Evolutionary conservation across 208 protist species (phyloP), one percentile per base, ranked within the genome.

Genomic region (Naegleria lovaniensis): DNA sequence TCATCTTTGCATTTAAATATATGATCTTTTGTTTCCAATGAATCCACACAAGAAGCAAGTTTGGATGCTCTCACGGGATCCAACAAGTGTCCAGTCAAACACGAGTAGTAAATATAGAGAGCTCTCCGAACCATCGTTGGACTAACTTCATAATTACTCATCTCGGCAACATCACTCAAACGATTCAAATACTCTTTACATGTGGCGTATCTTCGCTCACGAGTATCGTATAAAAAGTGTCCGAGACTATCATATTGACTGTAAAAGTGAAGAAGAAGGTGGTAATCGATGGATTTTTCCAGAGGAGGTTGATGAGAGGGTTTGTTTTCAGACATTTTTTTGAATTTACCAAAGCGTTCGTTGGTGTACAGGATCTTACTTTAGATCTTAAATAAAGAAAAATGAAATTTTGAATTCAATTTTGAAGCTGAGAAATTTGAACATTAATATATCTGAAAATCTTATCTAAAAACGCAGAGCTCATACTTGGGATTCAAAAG

Each of bases 1-100:
- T 79, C 67, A 79, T 79, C 67, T 79, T 79, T 79, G 36, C 67
- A 79, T 79, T 79, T 29, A 79, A 79, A 79, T 79, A 79, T 79
- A 36, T 79, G 67, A 79, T 79, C 29, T 1, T 36, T 79, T 36
- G 16, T 36, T 79, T 79, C 25, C 9, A 79, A 79, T 79, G 16
- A 36, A 6, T 79, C 29, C n/a, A 79, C 29, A 79, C 67, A 79
- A 1, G 67, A 36, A 36, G 29, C 67, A 36, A 79, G 36, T 79
- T 79, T 79, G 2, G 67, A 25, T 36, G 13, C n/a, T 79, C 29
- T 79, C 9, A 36, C 16, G 7, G 67, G 67, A 79, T 79, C 67
- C 29, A 79, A 79, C 29, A 79, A 79, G 9, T 79, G 67, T 36
- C 67, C 25, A 36, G 29, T 36, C n/a, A 79, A 79, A 79, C 67